A percentile compares a stretch with the other conserved stretches of the same genome.
phyloP scores from a whole-genome alignment of 257 asterid genomes.

The Solanum pimpinellifolium region DNA sequence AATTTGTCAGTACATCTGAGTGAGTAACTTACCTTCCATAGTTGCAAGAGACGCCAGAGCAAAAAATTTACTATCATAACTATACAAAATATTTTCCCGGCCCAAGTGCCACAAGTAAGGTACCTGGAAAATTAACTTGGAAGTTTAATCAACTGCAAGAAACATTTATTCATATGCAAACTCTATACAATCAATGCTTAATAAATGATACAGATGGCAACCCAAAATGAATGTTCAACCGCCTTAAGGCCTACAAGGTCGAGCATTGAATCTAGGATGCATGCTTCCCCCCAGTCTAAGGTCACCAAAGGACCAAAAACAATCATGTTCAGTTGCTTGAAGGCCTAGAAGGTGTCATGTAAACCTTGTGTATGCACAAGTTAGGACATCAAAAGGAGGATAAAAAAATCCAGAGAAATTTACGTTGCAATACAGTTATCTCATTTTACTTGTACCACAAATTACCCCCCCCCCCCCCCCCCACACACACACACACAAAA shows the following conservation, averaged over 20 bases:
- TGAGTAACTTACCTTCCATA: conserved; percentile 53
- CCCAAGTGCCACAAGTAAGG: conserved; percentile 89
- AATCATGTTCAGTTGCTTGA: not conserved
- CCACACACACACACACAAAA: too few relatives aligned
- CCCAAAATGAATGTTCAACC: not conserved
- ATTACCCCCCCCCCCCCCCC: not conserved
- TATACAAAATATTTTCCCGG: conserved; percentile 85
- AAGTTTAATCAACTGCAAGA: not conserved
- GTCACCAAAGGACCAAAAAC: not conserved
- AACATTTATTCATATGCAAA: not conserved
- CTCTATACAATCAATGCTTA: not conserved
- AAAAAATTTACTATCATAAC: conserved; percentile 77
- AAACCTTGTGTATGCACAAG: not conserved
- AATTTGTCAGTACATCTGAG: not conserved
- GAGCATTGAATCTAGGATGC: not conserved
- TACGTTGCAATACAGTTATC: not conserved
- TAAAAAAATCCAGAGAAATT: not conserved
- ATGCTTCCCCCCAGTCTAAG: not conserved
- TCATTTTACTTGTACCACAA: not conserved
- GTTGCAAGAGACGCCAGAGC: conserved; percentile 61
- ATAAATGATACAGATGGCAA: not conserved
- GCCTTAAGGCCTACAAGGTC: not conserved
- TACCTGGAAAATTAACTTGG: conserved; percentile 31
- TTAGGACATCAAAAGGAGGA: not conserved
- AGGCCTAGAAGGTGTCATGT: not conserved